Evolutionary conservation across 2,329 filamentous ascomycete genomes (phyloP).

Genomic region (Cercospora sojina): DNA sequence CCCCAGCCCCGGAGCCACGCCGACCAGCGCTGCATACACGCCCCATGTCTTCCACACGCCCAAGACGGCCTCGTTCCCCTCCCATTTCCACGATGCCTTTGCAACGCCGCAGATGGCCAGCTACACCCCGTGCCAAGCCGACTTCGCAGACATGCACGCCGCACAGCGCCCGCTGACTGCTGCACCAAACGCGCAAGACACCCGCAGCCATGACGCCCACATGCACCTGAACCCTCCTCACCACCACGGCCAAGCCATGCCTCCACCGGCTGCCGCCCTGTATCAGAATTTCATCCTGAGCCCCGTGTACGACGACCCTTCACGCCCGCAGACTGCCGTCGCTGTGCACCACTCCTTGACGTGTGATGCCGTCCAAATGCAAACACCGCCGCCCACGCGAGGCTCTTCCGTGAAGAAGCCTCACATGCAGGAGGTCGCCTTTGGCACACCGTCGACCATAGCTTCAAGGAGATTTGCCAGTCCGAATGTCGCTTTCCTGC

Average conservation of each 20-base stretch:
- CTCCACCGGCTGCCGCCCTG: conserved; percentile 19
- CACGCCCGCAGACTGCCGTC: conserved; percentile 12
- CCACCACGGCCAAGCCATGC: conserved; percentile 18
- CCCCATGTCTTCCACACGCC: conserved; percentile 48
- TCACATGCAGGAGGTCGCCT: conserved; percentile 41
- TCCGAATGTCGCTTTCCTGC: conserved; percentile 31
- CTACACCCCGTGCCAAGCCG: conserved; percentile 37
- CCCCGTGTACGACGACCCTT: conserved; percentile 20
- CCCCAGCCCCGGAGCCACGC: conserved; percentile 52
- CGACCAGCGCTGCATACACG: conserved; percentile 43
- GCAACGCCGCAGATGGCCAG: conserved; percentile 48
- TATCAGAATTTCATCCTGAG: conserved; percentile 20
- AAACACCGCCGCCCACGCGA: conserved; percentile 62
- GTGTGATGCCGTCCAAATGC: conserved; percentile 50
- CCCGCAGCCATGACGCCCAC: conserved; percentile 30
- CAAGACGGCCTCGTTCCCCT: conserved; percentile 43
- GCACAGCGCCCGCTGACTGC: conserved; percentile 30
- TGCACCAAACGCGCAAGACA: conserved; percentile 29
- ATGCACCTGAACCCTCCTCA: conserved; percentile 24
- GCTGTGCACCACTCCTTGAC: conserved; percentile 21
- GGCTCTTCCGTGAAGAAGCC: conserved; percentile 53
- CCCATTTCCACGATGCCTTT: conserved; percentile 53
- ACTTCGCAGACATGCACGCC: conserved; percentile 32
- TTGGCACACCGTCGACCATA: conserved; percentile 43
- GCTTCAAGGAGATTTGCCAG: conserved; percentile 34